Conservation (phyloP, 1,284 basidiomycete genomes). For the Moniliophthora roreri region DNA sequence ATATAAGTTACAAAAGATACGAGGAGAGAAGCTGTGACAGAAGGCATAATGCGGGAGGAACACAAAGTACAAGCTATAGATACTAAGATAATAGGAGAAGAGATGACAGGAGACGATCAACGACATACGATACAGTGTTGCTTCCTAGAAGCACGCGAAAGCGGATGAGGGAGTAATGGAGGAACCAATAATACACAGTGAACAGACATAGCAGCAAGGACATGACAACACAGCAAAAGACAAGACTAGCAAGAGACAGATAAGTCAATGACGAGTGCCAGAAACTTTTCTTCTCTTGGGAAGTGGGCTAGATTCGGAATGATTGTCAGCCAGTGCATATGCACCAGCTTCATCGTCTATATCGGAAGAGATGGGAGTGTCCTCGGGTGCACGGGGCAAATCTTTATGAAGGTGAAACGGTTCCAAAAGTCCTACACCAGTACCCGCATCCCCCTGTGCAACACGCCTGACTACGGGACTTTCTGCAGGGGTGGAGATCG, state of each 20-base stretch:
- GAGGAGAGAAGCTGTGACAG: background rate
- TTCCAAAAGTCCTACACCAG: constrained; percentile 55
- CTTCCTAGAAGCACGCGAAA: constrained; percentile 5
- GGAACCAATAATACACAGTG: constrained; percentile 14
- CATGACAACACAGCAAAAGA: constrained; percentile 12
- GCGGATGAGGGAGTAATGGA: constrained; percentile 8
- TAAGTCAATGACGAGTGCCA: background rate
- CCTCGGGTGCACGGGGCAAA: constrained; percentile 1
- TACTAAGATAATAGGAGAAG: constrained; percentile 1
- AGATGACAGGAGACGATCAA: constrained; percentile 4
- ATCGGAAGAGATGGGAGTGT: constrained; percentile 4
- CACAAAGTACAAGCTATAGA: constrained; percentile 8
- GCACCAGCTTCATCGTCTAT: constrained; percentile 26
- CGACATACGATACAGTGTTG: constrained; percentile 1
- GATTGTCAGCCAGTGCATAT: constrained; percentile 7
- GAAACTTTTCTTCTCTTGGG: constrained; percentile 43
- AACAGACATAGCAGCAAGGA: constrained; percentile 8
- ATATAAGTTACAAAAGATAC: constrained; percentile 8
- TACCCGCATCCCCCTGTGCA: constrained; percentile 35
- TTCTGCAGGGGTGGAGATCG: constrained; percentile 44
- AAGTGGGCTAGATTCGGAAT: constrained; percentile 36
- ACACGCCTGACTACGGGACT: constrained; percentile 60
- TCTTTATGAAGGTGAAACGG: constrained; percentile 40
- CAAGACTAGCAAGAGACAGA: constrained; percentile 20
- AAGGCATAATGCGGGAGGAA: background rate